Base-by-base conservation (phyloP, 192 early-diverging fungal species). In the Coemansia sp. region DNA sequence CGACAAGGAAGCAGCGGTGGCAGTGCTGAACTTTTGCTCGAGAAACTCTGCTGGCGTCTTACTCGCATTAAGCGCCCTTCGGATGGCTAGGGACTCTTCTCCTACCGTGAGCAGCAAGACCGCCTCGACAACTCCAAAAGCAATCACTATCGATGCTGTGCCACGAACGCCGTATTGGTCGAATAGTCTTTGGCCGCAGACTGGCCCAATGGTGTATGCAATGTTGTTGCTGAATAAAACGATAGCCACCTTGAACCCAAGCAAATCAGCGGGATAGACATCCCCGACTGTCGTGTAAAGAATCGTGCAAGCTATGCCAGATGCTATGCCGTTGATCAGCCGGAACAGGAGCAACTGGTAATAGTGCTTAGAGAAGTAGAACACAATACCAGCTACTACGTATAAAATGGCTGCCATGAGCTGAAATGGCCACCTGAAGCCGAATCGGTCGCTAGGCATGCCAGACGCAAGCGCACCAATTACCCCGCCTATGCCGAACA, bases 181-280 rank as follows among this genome's bases (percentile, higher is more conserved):
- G 41, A 57, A 76, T 1, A 76, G 61, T 35, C 45, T 65, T 50
- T 76, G 53, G 2, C 74, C 74, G 18, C 63, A 65, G 4, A 76
- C 64, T 14, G 74, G 74, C 1, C 74, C 74, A 23, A 66, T 76
- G 3, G 74, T 70, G 23, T 76, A 70, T 1, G 64, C 64, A 62
- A 71, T 67, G 65, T 76, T 67, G 57, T 76, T 76, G 61, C 62
- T 58, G 37, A 76, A 56, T 25, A 61, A 70, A 10, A 67, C 36
- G 12, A 76, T 67, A 11, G 74, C 64, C 39, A 70, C 65, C 48
- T 70, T 76, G 47, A 76, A 76, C n/a, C 68, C 74, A 23, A 76
- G 57, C 23, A 70, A 65, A 39, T 67, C 59, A 3, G 68, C 68
- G 3, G 74, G 65, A 60, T 64, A 76, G 21, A 76, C 74, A 34